Base-by-base conservation (phyloP, 495 filamentous ascomycete genomes). In the Aspergillus conjunctus region DNA sequence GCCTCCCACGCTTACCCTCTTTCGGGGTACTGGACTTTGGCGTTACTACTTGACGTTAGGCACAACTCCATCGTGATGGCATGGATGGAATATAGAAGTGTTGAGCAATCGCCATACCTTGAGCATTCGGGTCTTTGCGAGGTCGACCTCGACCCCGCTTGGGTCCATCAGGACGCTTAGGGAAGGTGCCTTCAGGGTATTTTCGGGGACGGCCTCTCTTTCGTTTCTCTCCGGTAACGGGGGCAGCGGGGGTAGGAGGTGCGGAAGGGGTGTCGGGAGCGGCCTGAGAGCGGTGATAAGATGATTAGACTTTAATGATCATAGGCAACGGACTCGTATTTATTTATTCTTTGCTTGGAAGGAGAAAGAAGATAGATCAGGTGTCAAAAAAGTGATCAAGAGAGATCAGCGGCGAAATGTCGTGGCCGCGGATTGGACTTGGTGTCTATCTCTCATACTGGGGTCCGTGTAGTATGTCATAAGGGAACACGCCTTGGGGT, bases 61-160 rank as follows among this genome's bases (percentile, higher is more conserved):
- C 14, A 15, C 12, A 39, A 21, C 17, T 34, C 14, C 12, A 31
- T 43, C n/a, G n/a, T 7, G 22, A 54, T n/a, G 17, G 37, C 10
- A 15, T 15, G 11, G 26, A 20, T 26, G 18, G 7, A n/a, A 33
- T 11, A 32, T n/a, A 17, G 15, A 12, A 49, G 9, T 3, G 26
- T 20, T n/a, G 9, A 22, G 14, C 33, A 15, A 56, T 45, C 37
- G 39, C 58, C 51, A 31, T 21, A 63, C 61, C 51, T 59, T 54
- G 54, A 43, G 51, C 56, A 31, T 51, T 48, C 14, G 69, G 54
- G 14, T 71, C 68, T 54, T 77, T 76, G 44, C 62, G 72, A 15
- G 73, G 76, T 45, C 76, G 74, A 32, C 76, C 76, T 22, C 76
- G 76, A 15, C 74, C 76, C 53, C 76, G 69, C 55, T 76, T 78